Percentiles rank a stretch among this genome's conserved stretches.
phyloP scores from a whole-genome alignment of 2,329 filamentous ascomycete genomes.

The Arthrinium phaeospermum region DNA sequence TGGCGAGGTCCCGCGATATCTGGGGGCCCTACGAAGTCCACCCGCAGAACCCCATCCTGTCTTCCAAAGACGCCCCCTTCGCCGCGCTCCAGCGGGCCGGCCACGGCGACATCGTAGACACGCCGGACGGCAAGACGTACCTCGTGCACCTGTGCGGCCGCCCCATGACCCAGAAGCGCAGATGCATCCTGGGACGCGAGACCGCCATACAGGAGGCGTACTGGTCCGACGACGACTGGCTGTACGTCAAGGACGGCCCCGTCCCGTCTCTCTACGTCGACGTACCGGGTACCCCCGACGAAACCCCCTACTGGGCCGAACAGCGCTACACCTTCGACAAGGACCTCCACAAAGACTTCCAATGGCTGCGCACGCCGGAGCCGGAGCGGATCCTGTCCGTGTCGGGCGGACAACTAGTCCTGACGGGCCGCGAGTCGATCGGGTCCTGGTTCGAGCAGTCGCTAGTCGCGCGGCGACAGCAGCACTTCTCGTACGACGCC shows the following conservation, averaged over 20 bases:
- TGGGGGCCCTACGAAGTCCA: constrained; percentile 69
- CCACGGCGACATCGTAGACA: constrained; percentile 61
- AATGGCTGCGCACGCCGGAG: constrained; percentile 63
- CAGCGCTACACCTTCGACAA: constrained; percentile 52
- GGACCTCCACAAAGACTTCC: constrained; percentile 57
- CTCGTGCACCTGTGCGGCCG: constrained; percentile 60
- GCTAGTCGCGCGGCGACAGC: constrained; percentile 59
- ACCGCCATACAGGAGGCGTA: constrained; percentile 64
- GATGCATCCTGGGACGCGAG: constrained; percentile 61
- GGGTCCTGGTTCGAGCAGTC: constrained; percentile 66
- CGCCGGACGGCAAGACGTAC: constrained; percentile 57
- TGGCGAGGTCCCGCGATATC: constrained; percentile 56
- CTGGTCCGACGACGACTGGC: constrained; percentile 66
- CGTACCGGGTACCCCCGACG: constrained; percentile 53
- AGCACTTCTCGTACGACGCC: constrained; percentile 66
- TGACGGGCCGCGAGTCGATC: constrained; percentile 57
- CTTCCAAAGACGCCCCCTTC: constrained; percentile 55
- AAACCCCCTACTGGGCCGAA: constrained; percentile 56
- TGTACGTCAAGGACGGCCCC: constrained; percentile 65
- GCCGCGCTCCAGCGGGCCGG: constrained; percentile 58
- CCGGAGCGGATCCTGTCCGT: constrained; percentile 57
- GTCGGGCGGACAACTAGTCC: constrained; percentile 46
- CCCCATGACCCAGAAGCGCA: constrained; percentile 55
- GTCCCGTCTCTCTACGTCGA: constrained; percentile 60
- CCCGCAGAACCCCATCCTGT: constrained; percentile 62